Evolutionary conservation across 306 rosid genomes (phyloP).

Genomic region (Dalbergia cultrata): DNA sequence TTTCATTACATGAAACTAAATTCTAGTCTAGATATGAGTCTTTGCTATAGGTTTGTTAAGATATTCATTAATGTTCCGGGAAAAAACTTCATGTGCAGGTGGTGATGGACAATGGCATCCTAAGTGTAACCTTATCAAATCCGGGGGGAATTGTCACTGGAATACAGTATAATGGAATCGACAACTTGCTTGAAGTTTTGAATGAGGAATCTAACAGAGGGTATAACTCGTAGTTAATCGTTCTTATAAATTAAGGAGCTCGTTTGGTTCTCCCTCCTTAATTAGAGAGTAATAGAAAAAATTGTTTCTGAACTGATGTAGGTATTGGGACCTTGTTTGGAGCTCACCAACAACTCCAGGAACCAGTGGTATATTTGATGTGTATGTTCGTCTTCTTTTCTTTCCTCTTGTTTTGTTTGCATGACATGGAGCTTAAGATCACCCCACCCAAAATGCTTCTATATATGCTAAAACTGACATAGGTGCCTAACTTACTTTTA

Average conservation of each 20-base stretch:
- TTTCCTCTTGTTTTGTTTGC: constrained; percentile 5
- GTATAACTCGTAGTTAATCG: constrained; percentile 34
- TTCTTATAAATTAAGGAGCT: constrained; percentile 4
- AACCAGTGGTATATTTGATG: constrained; percentile 74
- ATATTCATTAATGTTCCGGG: constrained; percentile 1
- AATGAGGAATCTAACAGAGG: constrained; percentile 73
- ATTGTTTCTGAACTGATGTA: constrained; percentile 37
- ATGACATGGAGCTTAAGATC: constrained; percentile 7
- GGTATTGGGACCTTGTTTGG: constrained; percentile 99
- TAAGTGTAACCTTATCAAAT: constrained; percentile 80
- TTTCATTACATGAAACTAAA: not conserved
- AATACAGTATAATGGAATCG: constrained; percentile 70
- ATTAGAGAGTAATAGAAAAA: not conserved
- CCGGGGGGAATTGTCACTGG: constrained; percentile 90
- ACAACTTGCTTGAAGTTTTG: constrained; percentile 89
- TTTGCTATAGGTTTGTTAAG: not conserved
- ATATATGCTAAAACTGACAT: not conserved
- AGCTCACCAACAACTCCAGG: constrained; percentile 56
- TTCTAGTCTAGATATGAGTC: constrained; percentile 1
- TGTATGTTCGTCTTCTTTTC: constrained; percentile 56
- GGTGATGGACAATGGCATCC: constrained; percentile 86
- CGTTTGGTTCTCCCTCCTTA: not conserved
- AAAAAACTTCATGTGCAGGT: constrained; percentile 58
- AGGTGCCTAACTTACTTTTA: no score
- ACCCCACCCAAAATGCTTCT: not conserved